A percentile compares a stretch with the other conserved stretches of the same genome.
These are phyloP conservation scores for Kewa caespitosa DNA, from an alignment of 179 eudicot genomes.

Conservation along the genomic window DNA sequence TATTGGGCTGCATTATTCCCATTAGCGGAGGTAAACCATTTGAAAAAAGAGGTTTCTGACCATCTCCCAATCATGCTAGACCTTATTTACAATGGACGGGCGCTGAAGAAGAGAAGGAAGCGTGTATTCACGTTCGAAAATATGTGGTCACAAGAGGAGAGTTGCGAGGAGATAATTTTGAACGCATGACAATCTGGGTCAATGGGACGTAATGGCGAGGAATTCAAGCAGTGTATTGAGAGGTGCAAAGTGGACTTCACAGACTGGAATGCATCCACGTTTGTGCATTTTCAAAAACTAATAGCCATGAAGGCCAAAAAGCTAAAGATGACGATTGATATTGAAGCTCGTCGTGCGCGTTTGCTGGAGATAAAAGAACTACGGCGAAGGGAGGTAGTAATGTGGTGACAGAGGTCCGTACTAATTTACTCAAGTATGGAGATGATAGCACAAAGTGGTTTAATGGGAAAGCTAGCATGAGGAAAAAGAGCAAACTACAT, in stretches of 20 bases:
- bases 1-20: not conserved
- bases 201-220: not conserved
- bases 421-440: not conserved
- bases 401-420: not conserved
- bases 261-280: not conserved
- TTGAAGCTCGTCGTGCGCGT: not conserved
- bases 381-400: not conserved
- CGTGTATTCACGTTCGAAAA: not conserved
- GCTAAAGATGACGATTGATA: not conserved
- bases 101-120: not conserved
- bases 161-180: not conserved
- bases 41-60: not conserved
- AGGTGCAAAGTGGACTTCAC: not conserved
- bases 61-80: not conserved
- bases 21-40: not conserved
- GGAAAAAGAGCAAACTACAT: not conserved
- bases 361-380: not conserved
- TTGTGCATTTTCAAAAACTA: not conserved
- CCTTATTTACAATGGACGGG: not conserved
- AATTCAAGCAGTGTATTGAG: not conserved
- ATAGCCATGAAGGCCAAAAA: not conserved
- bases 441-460: not conserved
- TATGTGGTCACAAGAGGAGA: not conserved
- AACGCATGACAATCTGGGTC: not conserved
- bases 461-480: not conserved